Evolutionary conservation across 768 basidiomycete genomes (phyloP).

Genomic region (Sporobolomyces phaffii): DNA sequence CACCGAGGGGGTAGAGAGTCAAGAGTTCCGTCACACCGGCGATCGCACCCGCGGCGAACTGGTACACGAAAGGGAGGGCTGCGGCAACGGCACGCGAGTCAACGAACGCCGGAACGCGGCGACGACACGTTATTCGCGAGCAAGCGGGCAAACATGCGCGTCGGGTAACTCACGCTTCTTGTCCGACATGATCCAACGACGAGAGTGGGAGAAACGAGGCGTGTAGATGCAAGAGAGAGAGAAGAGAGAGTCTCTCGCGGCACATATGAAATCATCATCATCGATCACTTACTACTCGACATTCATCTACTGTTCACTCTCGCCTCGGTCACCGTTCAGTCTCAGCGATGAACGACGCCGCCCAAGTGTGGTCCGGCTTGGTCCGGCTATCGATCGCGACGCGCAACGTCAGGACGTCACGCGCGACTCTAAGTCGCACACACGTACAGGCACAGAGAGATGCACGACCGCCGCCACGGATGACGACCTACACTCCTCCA

Average conservation of each 20-base stretch:
- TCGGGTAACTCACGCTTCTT: conserved; percentile 28
- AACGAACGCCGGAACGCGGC: neutral
- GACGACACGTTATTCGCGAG: neutral
- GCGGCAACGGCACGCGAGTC: neutral
- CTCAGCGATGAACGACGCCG: conserved; percentile 19
- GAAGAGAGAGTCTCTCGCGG: neutral
- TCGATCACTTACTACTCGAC: no score
- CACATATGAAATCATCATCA: no score
- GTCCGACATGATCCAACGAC: neutral
- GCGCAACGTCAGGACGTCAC: neutral
- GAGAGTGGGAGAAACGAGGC: neutral
- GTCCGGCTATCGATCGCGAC: conserved; percentile 4
- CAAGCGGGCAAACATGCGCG: neutral
- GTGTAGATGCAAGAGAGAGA: neutral
- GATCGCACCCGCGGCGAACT: conserved; percentile 91
- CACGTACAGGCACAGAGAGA: no score
- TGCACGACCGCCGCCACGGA: no score
- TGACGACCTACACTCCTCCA: no score
- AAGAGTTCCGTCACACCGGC: conserved; percentile 62
- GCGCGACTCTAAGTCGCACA: neutral
- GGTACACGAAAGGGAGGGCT: conserved; percentile 55
- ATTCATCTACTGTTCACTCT: no score
- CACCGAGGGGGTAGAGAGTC: conserved; percentile 84
- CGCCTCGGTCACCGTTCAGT: no score
- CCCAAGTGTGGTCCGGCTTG: conserved; percentile 3